Base-by-base conservation (phyloP, 2,329 filamentous ascomycete genomes). In the Diplodia sapinea region DNA sequence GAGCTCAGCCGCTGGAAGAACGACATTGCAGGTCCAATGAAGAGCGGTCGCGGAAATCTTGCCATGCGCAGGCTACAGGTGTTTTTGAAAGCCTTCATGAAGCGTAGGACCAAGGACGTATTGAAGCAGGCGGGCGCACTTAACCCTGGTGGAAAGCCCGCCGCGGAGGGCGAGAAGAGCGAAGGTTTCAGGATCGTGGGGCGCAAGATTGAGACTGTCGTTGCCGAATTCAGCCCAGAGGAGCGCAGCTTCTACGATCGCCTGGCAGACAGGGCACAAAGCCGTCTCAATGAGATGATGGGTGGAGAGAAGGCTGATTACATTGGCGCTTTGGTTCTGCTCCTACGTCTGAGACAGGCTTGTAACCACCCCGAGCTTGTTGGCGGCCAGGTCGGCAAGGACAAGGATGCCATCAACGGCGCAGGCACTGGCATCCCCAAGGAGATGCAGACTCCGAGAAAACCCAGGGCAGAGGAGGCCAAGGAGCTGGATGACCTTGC, bases 41-140 rank as follows among this genome's bases (percentile, higher is more conserved):
- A 94, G 81, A 92, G 91, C 69, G 94, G 94, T 8, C 90, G 91
- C 69, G 95, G 94, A 12, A 91, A 94, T 65, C 86, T 98, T 68
- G 94, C 95, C 17, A 96, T 99, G 77, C 87, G 89, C 62, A 88
- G 95, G 54, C 83, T 99, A 38, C 93, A 97, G 72, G 88, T 91
- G 67, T 88, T 96, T 69, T 82, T 99, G 4, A 90, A 91, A 66
- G 94, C 93, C 66, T 97, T 97, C 81, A 99, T 99, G 95, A 97
- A 98, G 82, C 89, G 95, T n/a, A 89, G 95, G 51, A 98, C 94
- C 9, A 99, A 99, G 79, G 93, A 97, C 26, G 92, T 99, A n/a
- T 82, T 99, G 69, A 97, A 95, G 79, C 86, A 93, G 72, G 92
- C 92, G 12, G 92, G 92, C 12, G 92, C 92, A 0, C 82, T 96